These are phyloP conservation scores for Phytophthora citrophthora DNA, from an alignment of 352 stramenopile species.

Conservation along the genomic window DNA sequence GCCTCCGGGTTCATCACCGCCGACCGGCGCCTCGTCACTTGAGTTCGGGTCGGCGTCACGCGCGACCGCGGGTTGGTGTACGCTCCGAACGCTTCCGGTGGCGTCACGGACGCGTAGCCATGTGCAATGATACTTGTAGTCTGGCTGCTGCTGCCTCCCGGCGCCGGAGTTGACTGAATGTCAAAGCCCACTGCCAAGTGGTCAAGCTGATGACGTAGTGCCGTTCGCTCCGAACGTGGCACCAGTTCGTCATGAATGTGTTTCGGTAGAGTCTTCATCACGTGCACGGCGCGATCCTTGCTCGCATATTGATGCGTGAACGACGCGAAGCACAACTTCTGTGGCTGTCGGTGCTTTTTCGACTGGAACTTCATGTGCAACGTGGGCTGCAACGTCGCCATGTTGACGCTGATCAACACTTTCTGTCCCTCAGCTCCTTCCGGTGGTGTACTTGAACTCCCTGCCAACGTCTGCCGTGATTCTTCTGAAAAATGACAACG, in stretches of 20 bases:
- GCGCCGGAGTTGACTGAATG: slow-evolving; percentile 40
- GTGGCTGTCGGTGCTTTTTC: slow-evolving; percentile 39
- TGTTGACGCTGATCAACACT: slow-evolving; percentile 40
- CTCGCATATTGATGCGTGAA: slow-evolving; percentile 52
- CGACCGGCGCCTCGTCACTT: slow-evolving; percentile 36
- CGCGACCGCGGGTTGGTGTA: slow-evolving; percentile 8
- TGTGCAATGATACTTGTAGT: slow-evolving; percentile 54
- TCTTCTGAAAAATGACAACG: slow-evolving; percentile 40
- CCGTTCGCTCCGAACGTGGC: slow-evolving; percentile 40
- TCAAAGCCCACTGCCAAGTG: slow-evolving; percentile 64
- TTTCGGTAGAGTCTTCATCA: slow-evolving; percentile 74
- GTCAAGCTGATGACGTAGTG: slow-evolving; percentile 57
- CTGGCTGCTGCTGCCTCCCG: slow-evolving; percentile 34
- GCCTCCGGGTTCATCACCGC: slow-evolving; percentile 64
- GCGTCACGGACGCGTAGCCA: slow-evolving; percentile 55
- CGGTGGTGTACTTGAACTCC: not conserved
- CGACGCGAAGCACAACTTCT: slow-evolving; percentile 51
- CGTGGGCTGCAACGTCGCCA: slow-evolving; percentile 36
- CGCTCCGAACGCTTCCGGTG: slow-evolving; percentile 36
- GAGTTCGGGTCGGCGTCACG: slow-evolving; percentile 12
- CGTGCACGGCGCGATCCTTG: slow-evolving; percentile 56
- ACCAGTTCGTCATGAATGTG: slow-evolving; percentile 60
- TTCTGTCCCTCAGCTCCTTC: slow-evolving; percentile 18
- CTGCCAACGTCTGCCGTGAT: slow-evolving; percentile 30
- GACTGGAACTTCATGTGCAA: slow-evolving; percentile 35